These are phyloP conservation scores for Lophiotrema nucula DNA, from an alignment of 495 filamentous ascomycete species.

Conservation along the genomic window DNA sequence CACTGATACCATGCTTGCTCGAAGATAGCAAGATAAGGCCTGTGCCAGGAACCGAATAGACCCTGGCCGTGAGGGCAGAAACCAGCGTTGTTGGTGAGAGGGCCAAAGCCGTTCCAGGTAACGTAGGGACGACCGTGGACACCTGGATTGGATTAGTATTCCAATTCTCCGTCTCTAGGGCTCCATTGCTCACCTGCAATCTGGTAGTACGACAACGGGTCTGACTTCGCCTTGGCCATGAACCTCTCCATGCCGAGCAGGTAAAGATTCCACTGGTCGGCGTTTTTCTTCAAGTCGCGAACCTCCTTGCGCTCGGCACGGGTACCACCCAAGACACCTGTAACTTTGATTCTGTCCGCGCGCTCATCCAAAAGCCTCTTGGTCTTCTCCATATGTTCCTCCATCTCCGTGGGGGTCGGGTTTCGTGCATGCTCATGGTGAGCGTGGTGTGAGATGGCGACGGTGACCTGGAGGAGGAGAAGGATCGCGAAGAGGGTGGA, in stretches of 20 bases:
- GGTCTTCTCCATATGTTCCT: slow-evolving; percentile 16
- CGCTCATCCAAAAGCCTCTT: slow-evolving; percentile 7
- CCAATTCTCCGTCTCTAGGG: neutral
- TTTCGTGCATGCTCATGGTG: slow-evolving; percentile 6
- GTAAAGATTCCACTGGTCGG: slow-evolving; percentile 59
- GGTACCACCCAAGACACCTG: slow-evolving; percentile 25
- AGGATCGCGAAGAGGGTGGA: slow-evolving; percentile 22
- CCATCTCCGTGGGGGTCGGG: slow-evolving; percentile 10
- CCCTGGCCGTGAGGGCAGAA: slow-evolving; percentile 65
- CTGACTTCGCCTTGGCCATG: slow-evolving; percentile 53
- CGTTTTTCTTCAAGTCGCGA: slow-evolving; percentile 55
- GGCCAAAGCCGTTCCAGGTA: slow-evolving; percentile 51
- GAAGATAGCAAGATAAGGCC: slow-evolving; percentile 65
- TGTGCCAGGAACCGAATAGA: slow-evolving; percentile 70
- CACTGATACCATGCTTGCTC: slow-evolving; percentile 61
- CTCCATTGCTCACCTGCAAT: slow-evolving; percentile 47
- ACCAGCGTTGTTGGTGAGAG: slow-evolving; percentile 52
- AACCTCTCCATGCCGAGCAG: slow-evolving; percentile 55
- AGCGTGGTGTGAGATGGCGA: slow-evolving; percentile 8
- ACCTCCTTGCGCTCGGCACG: slow-evolving; percentile 45
- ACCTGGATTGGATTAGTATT: slow-evolving; percentile 41
- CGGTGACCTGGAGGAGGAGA: slow-evolving; percentile 14
- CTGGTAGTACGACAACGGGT: slow-evolving; percentile 60
- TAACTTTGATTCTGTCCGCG: slow-evolving; percentile 25
- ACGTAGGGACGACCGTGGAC: slow-evolving; percentile 64